These are phyloP conservation scores for Boletus edulis DNA, from an alignment of 768 basidiomycete species.

Conservation along the genomic window DNA sequence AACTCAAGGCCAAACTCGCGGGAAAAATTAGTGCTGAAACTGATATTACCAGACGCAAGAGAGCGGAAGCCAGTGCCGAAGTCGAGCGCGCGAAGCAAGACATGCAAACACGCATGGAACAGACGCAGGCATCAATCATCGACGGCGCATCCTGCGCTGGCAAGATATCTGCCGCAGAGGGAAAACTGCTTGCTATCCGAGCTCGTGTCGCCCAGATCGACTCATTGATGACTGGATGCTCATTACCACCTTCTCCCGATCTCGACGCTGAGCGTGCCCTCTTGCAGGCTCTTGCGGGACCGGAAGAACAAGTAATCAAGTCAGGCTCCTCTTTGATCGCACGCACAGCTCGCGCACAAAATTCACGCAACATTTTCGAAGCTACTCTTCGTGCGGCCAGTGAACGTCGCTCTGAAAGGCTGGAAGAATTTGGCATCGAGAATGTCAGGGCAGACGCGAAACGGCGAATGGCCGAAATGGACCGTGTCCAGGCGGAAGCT, in stretches of 20 bases:
- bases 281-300: slow-evolving; percentile 59
- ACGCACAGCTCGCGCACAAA: slow-evolving; percentile 65
- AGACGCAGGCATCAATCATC: slow-evolving; percentile 65
- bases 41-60: slow-evolving; percentile 64
- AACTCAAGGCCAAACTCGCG: slow-evolving; percentile 82
- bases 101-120: slow-evolving; percentile 67
- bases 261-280: slow-evolving; percentile 73
- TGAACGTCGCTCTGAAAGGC: slow-evolving; percentile 73
- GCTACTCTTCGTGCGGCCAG: slow-evolving; percentile 82
- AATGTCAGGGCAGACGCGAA: slow-evolving; percentile 70
- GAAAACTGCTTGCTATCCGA: slow-evolving; percentile 63
- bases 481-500: slow-evolving; percentile 60
- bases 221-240: slow-evolving; percentile 33
- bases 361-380: slow-evolving; percentile 79
- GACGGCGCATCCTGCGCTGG: slow-evolving; percentile 77
- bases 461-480: slow-evolving; percentile 68
- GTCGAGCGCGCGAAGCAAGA: slow-evolving; percentile 73
- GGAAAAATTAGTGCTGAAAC: slow-evolving; percentile 64
- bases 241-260: slow-evolving; percentile 46
- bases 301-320: slow-evolving; percentile 68
- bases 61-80: slow-evolving; percentile 67
- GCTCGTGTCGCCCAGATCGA: slow-evolving; percentile 60
- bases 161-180: slow-evolving; percentile 66
- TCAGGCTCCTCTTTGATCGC: slow-evolving; percentile 55
- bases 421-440: slow-evolving; percentile 69